These are phyloP conservation scores for Curvularia eragrostidis DNA, from an alignment of 2,329 filamentous ascomycete species.

Conservation along the genomic window DNA sequence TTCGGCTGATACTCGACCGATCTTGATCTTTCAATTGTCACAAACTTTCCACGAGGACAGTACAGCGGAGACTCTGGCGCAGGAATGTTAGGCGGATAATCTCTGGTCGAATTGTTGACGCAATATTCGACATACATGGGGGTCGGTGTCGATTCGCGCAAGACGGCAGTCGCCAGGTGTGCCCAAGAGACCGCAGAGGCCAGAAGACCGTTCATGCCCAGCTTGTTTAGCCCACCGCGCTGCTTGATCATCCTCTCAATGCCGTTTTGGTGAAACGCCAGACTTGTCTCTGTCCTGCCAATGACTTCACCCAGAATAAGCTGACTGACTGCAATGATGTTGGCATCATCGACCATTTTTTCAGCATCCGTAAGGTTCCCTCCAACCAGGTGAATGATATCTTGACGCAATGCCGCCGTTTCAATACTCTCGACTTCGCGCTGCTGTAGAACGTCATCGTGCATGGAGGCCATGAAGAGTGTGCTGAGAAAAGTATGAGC, in stretches of 20 bases:
- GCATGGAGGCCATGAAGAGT: constrained; percentile 44
- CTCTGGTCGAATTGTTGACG: constrained; percentile 17
- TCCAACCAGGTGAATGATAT: constrained; percentile 45
- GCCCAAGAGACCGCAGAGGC: constrained; percentile 45
- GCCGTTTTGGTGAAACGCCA: constrained; percentile 38
- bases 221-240: constrained; percentile 43
- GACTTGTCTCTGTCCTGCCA: constrained; percentile 27
- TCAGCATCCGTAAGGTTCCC: constrained; percentile 34
- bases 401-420: constrained; percentile 41
- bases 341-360: constrained; percentile 39
- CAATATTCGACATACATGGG: constrained; percentile 40
- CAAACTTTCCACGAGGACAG: constrained; percentile 36
- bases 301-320: constrained; percentile 47
- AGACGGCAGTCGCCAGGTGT: constrained; percentile 40
- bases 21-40: constrained; percentile 35
- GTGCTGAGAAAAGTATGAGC: constrained; percentile 49
- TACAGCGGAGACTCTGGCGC: constrained; percentile 49
- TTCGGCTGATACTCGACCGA: not conserved
- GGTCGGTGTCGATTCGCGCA: constrained; percentile 38
- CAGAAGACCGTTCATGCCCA: constrained; percentile 42
- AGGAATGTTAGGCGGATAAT: constrained; percentile 27
- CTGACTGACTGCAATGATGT: constrained; percentile 47
- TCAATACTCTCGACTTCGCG: constrained; percentile 36
- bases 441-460: constrained; percentile 41
- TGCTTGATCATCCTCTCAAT: constrained; percentile 42